phyloP scores from a whole-genome alignment of 768 basidiomycete species.

The Phlegmacium glaucopus region DNA sequence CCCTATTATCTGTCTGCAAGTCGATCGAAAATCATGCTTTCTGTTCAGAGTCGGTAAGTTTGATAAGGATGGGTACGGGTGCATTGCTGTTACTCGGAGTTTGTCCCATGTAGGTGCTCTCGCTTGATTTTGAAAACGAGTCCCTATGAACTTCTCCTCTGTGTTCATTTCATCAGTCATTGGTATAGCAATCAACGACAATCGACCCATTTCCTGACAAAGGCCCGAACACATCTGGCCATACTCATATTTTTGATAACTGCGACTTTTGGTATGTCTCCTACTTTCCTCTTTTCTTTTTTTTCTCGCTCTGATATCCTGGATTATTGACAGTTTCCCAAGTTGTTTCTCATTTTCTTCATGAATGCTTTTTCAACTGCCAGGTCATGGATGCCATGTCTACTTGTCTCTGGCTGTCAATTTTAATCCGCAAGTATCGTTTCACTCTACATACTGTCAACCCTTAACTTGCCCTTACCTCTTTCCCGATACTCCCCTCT shows the following conservation, averaged over 20 bases:
- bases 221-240: background rate
- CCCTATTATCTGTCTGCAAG: too few species aligned
- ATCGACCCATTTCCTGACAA: conserved; percentile 6
- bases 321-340: background rate
- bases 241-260: background rate
- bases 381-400: too few species aligned
- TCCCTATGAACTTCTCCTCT: too few species aligned
- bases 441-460: background rate
- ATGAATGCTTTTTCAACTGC: background rate
- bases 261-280: background rate
- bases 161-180: too few species aligned
- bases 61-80: too few species aligned
- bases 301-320: background rate
- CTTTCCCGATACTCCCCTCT: background rate
- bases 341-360: background rate
- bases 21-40: too few species aligned
- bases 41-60: too few species aligned
- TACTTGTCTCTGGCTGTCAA: too few species aligned
- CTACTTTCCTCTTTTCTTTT: background rate
- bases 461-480: background rate
- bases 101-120: too few species aligned
- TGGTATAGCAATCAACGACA: conserved; percentile 9
- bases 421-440: too few species aligned
- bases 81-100: too few species aligned
- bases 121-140: too few species aligned